phyloP scores from a whole-genome alignment of 768 basidiomycete genomes.

The Naganishia vaughanmartiniae region DNA sequence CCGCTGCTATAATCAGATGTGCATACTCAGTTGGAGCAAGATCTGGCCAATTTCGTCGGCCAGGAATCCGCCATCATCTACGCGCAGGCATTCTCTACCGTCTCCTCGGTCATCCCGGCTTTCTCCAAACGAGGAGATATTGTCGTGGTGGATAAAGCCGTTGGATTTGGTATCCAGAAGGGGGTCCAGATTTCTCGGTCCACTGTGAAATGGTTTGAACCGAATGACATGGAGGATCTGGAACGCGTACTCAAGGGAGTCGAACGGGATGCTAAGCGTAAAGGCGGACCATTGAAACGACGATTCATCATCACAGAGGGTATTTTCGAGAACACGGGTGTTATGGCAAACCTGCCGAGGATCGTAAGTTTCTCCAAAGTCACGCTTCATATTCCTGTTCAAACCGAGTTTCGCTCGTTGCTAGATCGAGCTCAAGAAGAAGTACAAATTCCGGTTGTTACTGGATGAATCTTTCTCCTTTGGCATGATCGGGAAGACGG shows the following conservation, averaged over 20 bases:
- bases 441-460: constrained; percentile 92
- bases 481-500: constrained; percentile 85
- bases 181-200: constrained; percentile 90
- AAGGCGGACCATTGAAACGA: constrained; percentile 74
- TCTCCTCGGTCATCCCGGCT: constrained; percentile 90
- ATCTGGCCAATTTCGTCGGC: constrained; percentile 86
- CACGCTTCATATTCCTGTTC: background rate
- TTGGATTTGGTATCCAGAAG: constrained; percentile 92
- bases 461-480: constrained; percentile 93
- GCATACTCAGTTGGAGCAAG: constrained; percentile 80
- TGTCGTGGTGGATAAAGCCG: constrained; percentile 96
- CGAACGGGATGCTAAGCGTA: constrained; percentile 84
- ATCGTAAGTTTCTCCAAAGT: constrained; percentile 60
- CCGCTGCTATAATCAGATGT: constrained; percentile 64
- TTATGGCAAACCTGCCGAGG: constrained; percentile 86
- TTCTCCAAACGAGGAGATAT: constrained; percentile 97
- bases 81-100: constrained; percentile 86
- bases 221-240: constrained; percentile 86
- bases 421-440: constrained; percentile 87
- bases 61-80: constrained; percentile 87
- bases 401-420: background rate
- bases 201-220: constrained; percentile 91
- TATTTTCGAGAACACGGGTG: constrained; percentile 91
- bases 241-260: constrained; percentile 80
- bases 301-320: constrained; percentile 96